Evolutionary conservation across 306 rosid genomes (phyloP), one percentile per base, ranked within the genome.

Genomic region (Vigna mungo): DNA sequence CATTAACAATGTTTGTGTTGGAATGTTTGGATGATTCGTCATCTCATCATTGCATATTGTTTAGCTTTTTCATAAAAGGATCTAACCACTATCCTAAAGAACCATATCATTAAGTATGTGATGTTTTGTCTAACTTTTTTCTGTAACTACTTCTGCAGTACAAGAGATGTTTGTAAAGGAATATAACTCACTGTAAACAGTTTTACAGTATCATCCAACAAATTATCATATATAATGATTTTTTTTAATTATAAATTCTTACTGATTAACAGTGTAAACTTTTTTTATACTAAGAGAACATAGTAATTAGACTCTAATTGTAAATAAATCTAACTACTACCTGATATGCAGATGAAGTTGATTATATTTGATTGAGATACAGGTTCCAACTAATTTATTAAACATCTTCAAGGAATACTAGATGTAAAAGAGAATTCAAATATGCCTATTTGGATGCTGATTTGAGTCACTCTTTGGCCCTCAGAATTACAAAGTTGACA

Each of bases 11-110:
- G 56, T 53, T 54, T 47, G 58, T 36, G 75, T 71, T 23, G 3
- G 16, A 27, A 37, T 77, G 79, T 77, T 67, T 36, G 70, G 39
- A 51, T 59, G 56, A 77, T 58, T 51, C 64, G 30, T 47, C 79
- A 68, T 58, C 62, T 56, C 70, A 71, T 54, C 65, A 41, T 69
- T 77, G 66, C 68, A 81, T 52, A 61, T 74, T 55, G 32, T 68
- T 61, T 53, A 48, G 30, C 54, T 48, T 21, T 61, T 20, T 12
- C 20, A 1, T 53, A 53, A 47, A 59, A 74, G 20, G 59, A 47
- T 37, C 58, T 25, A 66, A 48, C 53, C 3, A 18, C 51, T 56
- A 39, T 47, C 32, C 10, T 41, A 41, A 65, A 41, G 67, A 11
- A 23, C 39, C 66, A 32, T 71, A 44, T 39, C 34, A 53, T 21